Percentiles rank a stretch among this genome's conserved stretches.
phyloP scores from a whole-genome alignment of 1,284 basidiomycete species.

The Coriolopsis trogii region DNA sequence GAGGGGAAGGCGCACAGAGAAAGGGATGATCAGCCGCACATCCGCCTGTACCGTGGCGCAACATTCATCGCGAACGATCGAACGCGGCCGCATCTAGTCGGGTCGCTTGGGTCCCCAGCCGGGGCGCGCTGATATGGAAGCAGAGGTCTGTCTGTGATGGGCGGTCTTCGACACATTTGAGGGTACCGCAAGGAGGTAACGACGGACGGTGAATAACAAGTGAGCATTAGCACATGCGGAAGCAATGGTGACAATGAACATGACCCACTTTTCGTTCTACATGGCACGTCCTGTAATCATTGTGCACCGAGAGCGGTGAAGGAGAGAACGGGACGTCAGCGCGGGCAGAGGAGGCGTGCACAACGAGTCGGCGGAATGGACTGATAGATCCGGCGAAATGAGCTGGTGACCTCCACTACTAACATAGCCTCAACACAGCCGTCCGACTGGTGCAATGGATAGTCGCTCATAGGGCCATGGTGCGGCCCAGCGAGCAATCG shows the following conservation, averaged over 20 bases:
- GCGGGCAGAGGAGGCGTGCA: too few relatives aligned
- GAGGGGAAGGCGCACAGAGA: slow-evolving; percentile 2
- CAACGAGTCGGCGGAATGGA: too few relatives aligned
- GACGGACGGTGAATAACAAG: slow-evolving; percentile 1
- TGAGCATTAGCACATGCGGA: slow-evolving; percentile 9
- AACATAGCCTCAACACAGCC: too few relatives aligned
- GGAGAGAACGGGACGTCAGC: too few relatives aligned
- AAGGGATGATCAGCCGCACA: slow-evolving; percentile 14
- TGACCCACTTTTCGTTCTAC: slow-evolving; percentile 71
- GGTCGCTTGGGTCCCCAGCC: slow-evolving; percentile 81
- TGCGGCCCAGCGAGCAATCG: too few relatives aligned
- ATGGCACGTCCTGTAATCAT: slow-evolving; percentile 70
- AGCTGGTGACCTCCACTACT: too few relatives aligned
- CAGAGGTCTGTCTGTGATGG: slow-evolving; percentile 79
- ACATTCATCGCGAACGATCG: slow-evolving; percentile 15
- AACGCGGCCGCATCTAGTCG: slow-evolving; percentile 81
- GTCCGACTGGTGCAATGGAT: too few relatives aligned
- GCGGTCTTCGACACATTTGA: slow-evolving; percentile 86
- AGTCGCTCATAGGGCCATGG: too few relatives aligned
- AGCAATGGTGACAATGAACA: background rate
- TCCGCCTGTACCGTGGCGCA: slow-evolving; percentile 15
- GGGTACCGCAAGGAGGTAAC: slow-evolving; percentile 9
- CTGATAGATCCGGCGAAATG: too few relatives aligned
- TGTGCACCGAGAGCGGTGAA: slow-evolving; percentile 7
- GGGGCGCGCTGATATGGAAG: slow-evolving; percentile 73